Percentiles rank a stretch among this genome's conserved stretches.
Evolutionary conservation across 176 grass and related monocot genomes (phyloP).

Genomic region (Lolium perenne): DNA sequence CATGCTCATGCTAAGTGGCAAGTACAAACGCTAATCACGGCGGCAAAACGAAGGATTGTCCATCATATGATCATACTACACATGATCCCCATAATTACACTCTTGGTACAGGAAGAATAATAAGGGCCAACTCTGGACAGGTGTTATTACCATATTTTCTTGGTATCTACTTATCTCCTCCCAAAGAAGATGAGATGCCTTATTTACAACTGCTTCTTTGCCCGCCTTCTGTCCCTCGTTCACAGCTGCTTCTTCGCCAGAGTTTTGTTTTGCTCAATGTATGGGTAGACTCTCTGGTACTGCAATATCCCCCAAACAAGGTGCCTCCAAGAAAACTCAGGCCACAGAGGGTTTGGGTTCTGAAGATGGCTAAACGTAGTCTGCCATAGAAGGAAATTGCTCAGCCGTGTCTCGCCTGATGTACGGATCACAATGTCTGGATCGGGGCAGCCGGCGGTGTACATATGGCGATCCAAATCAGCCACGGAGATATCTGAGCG

Average conservation of each 20-base stretch:
- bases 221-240: constrained; percentile 14
- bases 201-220: constrained; percentile 44
- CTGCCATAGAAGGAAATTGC: constrained; percentile 95
- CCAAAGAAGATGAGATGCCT: not conserved
- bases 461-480: constrained; percentile 72
- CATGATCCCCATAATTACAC: not conserved
- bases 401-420: constrained; percentile 77
- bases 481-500: constrained; percentile 42
- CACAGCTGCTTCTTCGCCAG: constrained; percentile 47
- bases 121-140: not conserved
- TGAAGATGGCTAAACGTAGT: constrained; percentile 70
- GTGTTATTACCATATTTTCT: not conserved
- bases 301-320: constrained; percentile 69
- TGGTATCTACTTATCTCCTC: not conserved
- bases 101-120: not conserved
- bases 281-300: constrained; percentile 64
- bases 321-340: constrained; percentile 67
- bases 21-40: not conserved
- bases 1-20: not conserved
- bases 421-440: constrained; percentile 82
- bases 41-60: not conserved
- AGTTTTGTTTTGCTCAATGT: constrained; percentile 56
- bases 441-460: constrained; percentile 58
- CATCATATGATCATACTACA: not conserved
- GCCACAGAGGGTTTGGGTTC: constrained; percentile 69